Conservation (phyloP, 164 flowering plant genomes). For the Kalanchoe fedtschenkoi region DNA sequence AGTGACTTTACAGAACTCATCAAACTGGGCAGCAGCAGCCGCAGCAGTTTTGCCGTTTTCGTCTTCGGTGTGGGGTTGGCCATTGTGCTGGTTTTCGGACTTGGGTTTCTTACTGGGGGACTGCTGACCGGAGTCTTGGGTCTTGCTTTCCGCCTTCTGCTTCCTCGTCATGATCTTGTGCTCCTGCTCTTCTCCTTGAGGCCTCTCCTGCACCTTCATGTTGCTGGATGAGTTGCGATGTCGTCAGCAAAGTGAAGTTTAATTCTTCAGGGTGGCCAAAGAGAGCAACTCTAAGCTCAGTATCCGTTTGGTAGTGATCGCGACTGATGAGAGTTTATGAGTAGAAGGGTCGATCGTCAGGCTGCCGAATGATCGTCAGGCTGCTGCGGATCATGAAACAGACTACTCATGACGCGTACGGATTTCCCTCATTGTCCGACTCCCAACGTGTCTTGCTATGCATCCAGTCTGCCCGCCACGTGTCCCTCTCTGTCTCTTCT, state of each 20-base stretch:
- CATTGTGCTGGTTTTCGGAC: constrained; percentile 19
- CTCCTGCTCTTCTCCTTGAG: constrained; percentile 32
- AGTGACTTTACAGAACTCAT: constrained; percentile 36
- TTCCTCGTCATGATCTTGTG: constrained; percentile 31
- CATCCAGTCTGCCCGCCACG: constrained; percentile 1
- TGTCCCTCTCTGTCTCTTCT: background rate
- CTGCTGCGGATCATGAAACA: background rate
- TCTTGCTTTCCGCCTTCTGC: constrained; percentile 38
- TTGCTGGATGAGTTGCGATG: background rate
- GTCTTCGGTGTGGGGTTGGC: background rate
- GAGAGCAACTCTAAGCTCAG: too few species aligned
- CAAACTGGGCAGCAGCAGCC: constrained; percentile 30
- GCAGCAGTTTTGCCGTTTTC: constrained; percentile 18
- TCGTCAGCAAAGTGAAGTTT: too few species aligned
- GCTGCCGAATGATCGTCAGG: background rate
- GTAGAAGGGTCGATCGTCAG: too few species aligned
- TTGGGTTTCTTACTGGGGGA: constrained; percentile 34
- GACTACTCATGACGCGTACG: constrained; percentile 1
- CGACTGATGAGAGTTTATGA: background rate
- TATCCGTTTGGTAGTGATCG: too few species aligned
- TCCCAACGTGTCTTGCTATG: background rate
- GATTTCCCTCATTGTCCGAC: background rate
- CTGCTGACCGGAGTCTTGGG: constrained; percentile 20
- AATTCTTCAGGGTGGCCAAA: too few species aligned
- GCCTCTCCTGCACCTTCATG: constrained; percentile 47